Evolutionary conservation across 257 asterid genomes (phyloP).

Genomic region (Solanum piurae): DNA sequence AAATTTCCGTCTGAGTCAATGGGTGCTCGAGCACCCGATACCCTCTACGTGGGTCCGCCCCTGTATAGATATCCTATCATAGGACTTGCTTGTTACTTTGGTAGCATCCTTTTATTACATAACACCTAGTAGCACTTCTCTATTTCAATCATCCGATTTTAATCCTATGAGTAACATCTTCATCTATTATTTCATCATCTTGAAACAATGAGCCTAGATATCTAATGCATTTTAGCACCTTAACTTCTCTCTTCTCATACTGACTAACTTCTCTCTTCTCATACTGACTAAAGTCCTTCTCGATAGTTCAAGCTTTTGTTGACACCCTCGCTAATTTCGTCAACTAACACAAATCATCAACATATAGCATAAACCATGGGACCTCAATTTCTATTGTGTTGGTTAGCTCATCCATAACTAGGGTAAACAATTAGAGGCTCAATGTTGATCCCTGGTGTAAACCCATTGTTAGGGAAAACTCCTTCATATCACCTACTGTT

Average conservation of each 20-base stretch:
- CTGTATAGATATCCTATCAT: background rate
- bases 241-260: background rate
- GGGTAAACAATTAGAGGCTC: background rate
- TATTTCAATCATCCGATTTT: background rate
- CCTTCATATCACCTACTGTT: background rate
- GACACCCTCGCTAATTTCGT: background rate
- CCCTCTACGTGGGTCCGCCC: too few relatives aligned
- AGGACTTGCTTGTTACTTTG: background rate
- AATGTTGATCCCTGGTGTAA: background rate
- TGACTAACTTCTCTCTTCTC: background rate
- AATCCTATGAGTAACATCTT: background rate
- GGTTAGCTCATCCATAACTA: background rate
- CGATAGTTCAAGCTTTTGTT: background rate
- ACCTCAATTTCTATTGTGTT: background rate
- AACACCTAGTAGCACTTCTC: background rate
- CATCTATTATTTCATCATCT: background rate
- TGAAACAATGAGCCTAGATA: background rate
- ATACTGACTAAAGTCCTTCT: background rate
- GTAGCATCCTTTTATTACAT: background rate
- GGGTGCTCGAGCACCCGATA: too few relatives aligned
- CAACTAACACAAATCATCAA: background rate
- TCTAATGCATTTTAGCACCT: background rate
- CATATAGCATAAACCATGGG: background rate
- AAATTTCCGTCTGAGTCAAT: too few relatives aligned
- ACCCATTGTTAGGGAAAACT: background rate